Evolutionary conservation across 2,329 filamentous ascomycete genomes (phyloP).

Genomic region (Colletotrichum sansevieriae): DNA sequence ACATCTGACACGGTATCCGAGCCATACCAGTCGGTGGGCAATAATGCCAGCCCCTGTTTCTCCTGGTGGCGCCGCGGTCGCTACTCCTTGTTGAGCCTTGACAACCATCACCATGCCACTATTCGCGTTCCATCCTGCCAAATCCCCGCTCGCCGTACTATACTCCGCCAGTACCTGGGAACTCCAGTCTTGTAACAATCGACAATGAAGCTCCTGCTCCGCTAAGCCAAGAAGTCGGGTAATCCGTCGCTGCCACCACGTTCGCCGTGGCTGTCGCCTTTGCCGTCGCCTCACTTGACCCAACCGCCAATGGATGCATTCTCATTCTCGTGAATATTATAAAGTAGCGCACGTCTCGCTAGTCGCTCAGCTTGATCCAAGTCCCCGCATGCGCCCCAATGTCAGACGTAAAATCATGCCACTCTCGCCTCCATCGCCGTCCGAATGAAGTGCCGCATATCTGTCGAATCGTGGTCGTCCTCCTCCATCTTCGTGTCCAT

Average conservation of each 20-base stretch:
- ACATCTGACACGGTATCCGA: not conserved
- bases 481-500: constrained; percentile 62
- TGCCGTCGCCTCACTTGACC: not conserved
- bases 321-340: not conserved
- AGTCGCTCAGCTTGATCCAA: constrained; percentile 23
- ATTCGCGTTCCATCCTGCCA: constrained; percentile 18
- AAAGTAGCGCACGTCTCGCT: not conserved
- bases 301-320: not conserved
- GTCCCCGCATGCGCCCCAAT: constrained; percentile 15
- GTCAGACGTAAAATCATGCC: constrained; percentile 44
- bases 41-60: constrained; percentile 2
- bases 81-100: not conserved
- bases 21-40: not conserved
- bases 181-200: too few relatives aligned
- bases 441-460: constrained; percentile 72
- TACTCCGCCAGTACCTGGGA: constrained; percentile 1
- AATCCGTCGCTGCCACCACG: not conserved
- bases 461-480: constrained; percentile 57
- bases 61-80: not conserved
- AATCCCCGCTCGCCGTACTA: constrained; percentile 15
- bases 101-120: constrained; percentile 3
- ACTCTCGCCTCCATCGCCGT: constrained; percentile 71
- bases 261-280: not conserved
- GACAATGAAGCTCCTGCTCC: not conserved
- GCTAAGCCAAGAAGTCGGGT: not conserved